A percentile compares a stretch with the other conserved stretches of the same genome.
These are phyloP conservation scores for Telopea speciosissima DNA, from an alignment of 177 flowering plant genomes.

Conservation along the genomic window DNA sequence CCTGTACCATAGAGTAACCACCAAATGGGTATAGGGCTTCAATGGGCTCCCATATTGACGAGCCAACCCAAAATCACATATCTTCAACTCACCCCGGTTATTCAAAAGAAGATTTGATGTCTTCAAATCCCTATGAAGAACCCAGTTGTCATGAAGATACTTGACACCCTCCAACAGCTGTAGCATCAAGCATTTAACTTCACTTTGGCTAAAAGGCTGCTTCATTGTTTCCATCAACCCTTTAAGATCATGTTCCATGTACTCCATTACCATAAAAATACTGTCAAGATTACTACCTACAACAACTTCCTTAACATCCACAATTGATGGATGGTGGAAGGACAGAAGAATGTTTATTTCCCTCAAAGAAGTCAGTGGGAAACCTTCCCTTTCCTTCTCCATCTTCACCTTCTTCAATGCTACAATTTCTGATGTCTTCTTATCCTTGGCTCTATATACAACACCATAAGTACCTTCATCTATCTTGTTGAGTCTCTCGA, in stretches of 20 bases:
- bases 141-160: slow-evolving; percentile 86
- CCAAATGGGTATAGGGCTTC: slow-evolving; percentile 78
- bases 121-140: slow-evolving; percentile 80
- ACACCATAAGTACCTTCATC: slow-evolving; percentile 87
- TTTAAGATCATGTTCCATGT: slow-evolving; percentile 84
- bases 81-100: slow-evolving; percentile 69
- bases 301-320: slow-evolving; percentile 77
- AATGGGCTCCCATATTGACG: slow-evolving; percentile 77
- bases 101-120: slow-evolving; percentile 79
- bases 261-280: slow-evolving; percentile 86
- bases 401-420: slow-evolving; percentile 86
- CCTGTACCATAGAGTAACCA: slow-evolving; percentile 88
- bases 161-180: slow-evolving; percentile 72
- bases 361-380: slow-evolving; percentile 71
- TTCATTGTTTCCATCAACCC: slow-evolving; percentile 59
- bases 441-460: slow-evolving; percentile 71
- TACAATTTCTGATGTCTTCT: slow-evolving; percentile 62
- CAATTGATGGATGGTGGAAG: slow-evolving; percentile 64
- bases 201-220: slow-evolving; percentile 72
- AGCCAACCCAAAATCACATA: slow-evolving; percentile 83
- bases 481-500: slow-evolving; percentile 65
- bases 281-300: slow-evolving; percentile 42
- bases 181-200: slow-evolving; percentile 79
- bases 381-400: slow-evolving; percentile 62
- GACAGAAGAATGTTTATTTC: slow-evolving; percentile 84